Conservation (phyloP, 2,329 filamentous ascomycete genomes). For the Botrytis galanthina region DNA sequence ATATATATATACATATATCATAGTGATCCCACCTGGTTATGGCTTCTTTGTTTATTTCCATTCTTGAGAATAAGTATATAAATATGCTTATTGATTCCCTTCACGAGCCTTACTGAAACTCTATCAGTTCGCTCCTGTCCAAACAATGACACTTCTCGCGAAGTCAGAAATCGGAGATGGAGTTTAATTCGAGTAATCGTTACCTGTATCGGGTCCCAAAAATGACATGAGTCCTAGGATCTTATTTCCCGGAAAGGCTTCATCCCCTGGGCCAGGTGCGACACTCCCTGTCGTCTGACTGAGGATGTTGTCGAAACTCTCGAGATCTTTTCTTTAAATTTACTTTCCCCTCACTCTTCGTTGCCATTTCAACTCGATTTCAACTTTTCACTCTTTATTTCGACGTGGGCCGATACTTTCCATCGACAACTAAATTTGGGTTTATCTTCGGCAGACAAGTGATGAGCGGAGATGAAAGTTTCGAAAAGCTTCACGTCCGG, state of each 20-base stretch:
- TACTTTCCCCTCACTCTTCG: background rate
- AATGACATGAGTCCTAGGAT: background rate
- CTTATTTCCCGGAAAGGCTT: background rate
- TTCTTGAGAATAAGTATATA: background rate
- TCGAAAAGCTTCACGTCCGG: background rate
- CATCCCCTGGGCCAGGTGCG: background rate
- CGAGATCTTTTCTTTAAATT: background rate
- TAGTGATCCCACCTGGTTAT: background rate
- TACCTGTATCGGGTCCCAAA: background rate
- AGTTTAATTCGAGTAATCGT: background rate
- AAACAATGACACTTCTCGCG: background rate
- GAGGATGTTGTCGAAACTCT: background rate
- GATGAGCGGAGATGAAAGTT: background rate
- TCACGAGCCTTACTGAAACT: background rate
- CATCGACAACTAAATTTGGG: too few relatives aligned
- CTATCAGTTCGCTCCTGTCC: background rate
- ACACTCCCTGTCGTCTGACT: background rate
- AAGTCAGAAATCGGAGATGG: background rate
- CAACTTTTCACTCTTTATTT: background rate
- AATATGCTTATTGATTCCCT: background rate
- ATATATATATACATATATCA: slow-evolving; percentile 1
- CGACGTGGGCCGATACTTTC: background rate
- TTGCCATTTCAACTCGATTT: background rate
- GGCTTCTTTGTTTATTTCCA: background rate
- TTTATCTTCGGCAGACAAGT: background rate